Percentiles rank a stretch among this genome's conserved stretches.
Evolutionary conservation across 805 yeast genomes (phyloP).

Genomic region (Saccharomycopsis sp.): DNA sequence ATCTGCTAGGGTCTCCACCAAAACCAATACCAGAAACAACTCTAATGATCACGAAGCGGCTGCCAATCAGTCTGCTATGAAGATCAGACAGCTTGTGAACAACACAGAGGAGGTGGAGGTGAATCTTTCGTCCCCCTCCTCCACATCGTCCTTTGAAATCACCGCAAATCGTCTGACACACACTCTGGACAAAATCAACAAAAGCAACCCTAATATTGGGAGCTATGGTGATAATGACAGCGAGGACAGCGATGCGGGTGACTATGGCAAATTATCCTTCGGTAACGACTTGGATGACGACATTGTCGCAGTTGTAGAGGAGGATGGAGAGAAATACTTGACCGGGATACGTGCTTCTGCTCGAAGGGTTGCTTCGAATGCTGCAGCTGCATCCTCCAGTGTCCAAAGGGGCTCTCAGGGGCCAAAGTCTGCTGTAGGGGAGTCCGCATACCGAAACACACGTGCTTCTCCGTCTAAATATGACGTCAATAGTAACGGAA

Average conservation of each 20-base stretch:
- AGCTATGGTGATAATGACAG: neutral
- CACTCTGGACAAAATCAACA: neutral
- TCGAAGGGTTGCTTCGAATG: neutral
- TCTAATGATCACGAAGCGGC: no score
- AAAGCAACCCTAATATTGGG: neutral
- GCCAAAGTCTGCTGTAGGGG: no score
- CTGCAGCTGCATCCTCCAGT: neutral
- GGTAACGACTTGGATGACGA: conserved; percentile 6
- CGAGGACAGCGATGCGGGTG: neutral
- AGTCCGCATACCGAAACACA: no score
- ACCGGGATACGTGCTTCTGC: conserved; percentile 3
- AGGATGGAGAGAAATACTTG: conserved; percentile 18
- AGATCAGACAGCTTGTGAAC: conserved; percentile 18
- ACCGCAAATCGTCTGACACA: neutral
- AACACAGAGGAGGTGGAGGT: conserved; percentile 16
- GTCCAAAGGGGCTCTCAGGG: no score
- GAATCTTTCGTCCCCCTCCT: conserved; percentile 10
- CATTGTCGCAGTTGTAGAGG: conserved; percentile 19
- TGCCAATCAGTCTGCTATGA: neutral
- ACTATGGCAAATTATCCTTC: neutral
- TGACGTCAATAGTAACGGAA: neutral
- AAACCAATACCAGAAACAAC: no score
- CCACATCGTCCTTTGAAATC: neutral
- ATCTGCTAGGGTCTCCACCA: neutral
- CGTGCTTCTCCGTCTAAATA: neutral